These are phyloP conservation scores for Epicoccum sorghinum DNA, from an alignment of 2,329 filamentous ascomycete species.

Conservation along the genomic window DNA sequence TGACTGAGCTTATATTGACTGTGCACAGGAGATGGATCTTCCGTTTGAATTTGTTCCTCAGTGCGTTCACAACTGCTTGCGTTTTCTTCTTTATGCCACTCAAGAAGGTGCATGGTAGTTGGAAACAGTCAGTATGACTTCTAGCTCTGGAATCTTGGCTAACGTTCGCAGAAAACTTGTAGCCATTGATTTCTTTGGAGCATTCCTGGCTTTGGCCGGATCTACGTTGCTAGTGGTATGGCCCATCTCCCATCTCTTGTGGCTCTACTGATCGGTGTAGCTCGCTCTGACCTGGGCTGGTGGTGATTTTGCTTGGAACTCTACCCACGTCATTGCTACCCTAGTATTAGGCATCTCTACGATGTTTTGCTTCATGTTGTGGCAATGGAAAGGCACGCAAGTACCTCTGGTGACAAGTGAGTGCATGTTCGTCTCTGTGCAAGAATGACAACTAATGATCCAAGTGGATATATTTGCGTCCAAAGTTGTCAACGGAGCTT, in stretches of 20 bases:
- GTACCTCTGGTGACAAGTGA: constrained; percentile 64
- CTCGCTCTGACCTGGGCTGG: constrained; percentile 64
- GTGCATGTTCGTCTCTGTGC: constrained; percentile 13
- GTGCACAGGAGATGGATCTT: constrained; percentile 27
- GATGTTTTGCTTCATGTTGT: constrained; percentile 56
- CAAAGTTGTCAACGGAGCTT: constrained; percentile 25
- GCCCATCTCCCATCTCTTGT: not conserved
- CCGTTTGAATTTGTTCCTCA: constrained; percentile 46
- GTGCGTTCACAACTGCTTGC: constrained; percentile 23
- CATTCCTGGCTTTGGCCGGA: constrained; percentile 59
- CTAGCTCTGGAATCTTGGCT: not conserved
- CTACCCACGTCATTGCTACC: constrained; percentile 58
- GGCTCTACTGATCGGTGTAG: constrained; percentile 9
- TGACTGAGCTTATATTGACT: not conserved
- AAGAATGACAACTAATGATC: not conserved
- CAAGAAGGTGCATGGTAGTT: constrained; percentile 54
- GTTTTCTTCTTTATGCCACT: constrained; percentile 45
- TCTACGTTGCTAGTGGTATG: constrained; percentile 64
- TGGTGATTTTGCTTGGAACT: constrained; percentile 60
- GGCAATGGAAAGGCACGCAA: constrained; percentile 64
- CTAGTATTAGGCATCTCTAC: constrained; percentile 58
- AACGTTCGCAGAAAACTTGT: constrained; percentile 21
- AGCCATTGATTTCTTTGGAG: constrained; percentile 65
- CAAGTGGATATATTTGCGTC: constrained; percentile 26
- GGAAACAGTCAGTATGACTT: constrained; percentile 51